Evolutionary conservation across 768 basidiomycete genomes (phyloP), one percentile per base, ranked within the genome.

Genomic region (Mycena amicta): DNA sequence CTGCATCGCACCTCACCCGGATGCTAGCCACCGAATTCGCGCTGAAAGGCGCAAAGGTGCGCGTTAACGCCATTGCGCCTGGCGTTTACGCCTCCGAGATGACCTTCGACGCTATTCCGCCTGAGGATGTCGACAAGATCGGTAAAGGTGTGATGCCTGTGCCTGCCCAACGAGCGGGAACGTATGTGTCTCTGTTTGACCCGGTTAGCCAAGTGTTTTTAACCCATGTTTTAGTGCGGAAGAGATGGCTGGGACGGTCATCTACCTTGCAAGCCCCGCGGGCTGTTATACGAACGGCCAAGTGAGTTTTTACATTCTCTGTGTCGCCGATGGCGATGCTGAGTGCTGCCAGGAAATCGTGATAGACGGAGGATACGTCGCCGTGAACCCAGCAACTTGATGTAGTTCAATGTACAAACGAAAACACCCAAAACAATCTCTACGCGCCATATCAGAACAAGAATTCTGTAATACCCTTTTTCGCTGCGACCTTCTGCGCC

Each of bases 321-420:
- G n/a, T n/a, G n/a, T n/a, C n/a, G n/a, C n/a, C n/a, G n/a, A n/a
- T n/a, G n/a, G n/a, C n/a, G n/a, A n/a, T n/a, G n/a, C n/a, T n/a
- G n/a, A n/a, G n/a, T n/a, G n/a, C n/a, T n/a, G n/a, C n/a, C 90
- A 92, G 67, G 88, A 92, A 68, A 79, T 93, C 41, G 74, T 85
- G 18, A 80, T 92, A 31, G 91, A 93, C 65, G 91, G 92, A 27
- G 89, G 90, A 1, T 90, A 82, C 68, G 53, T 83, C 1, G 80
- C 87, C 15, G 88, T 91, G 39, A 93, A 93, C 67, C 91, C 91
- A 29, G 75, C 85, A 1, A 73, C 68, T 3, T 58, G 69, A 22
- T 83, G 63, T n/a, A n/a, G n/a, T n/a, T n/a, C n/a, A 37, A 37
- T 37, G 33, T 37, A 37, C 18, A 37, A 37, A n/a, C n/a, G n/a